Evolutionary conservation across 805 yeast genomes (phyloP).

Genomic region (Candida glaebosa): DNA sequence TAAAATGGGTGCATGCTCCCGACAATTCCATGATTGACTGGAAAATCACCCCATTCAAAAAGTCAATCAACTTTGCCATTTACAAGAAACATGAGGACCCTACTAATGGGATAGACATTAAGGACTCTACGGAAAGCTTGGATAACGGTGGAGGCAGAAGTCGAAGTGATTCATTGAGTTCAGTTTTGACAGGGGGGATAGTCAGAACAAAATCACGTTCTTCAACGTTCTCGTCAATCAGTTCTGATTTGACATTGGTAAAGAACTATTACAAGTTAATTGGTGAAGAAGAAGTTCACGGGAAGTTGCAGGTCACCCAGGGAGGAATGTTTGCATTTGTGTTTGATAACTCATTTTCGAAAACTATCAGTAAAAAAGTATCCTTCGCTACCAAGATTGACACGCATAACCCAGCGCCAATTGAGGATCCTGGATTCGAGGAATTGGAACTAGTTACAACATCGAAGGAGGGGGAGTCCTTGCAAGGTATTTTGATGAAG

Average conservation of each 20-base stretch:
- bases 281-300: slow-evolving; percentile 61
- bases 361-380: slow-evolving; percentile 77
- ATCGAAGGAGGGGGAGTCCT: slow-evolving; percentile 62
- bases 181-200: slow-evolving; percentile 32
- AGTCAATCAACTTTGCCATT: slow-evolving; percentile 39
- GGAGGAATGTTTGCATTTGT: slow-evolving; percentile 84
- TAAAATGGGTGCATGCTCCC: slow-evolving; percentile 85
- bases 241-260: slow-evolving; percentile 44
- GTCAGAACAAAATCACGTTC: slow-evolving; percentile 34
- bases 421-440: slow-evolving; percentile 1
- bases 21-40: slow-evolving; percentile 65
- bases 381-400: slow-evolving; percentile 48
- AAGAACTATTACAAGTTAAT: slow-evolving; percentile 52
- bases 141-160: background rate
- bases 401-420: slow-evolving; percentile 3
- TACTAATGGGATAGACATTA: slow-evolving; percentile 3
- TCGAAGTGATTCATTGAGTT: slow-evolving; percentile 28
- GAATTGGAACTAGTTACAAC: slow-evolving; percentile 16
- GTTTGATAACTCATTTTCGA: slow-evolving; percentile 88
- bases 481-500: slow-evolving; percentile 78
- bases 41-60: slow-evolving; percentile 72
- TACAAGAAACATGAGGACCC: slow-evolving; percentile 30
- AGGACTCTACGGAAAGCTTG: slow-evolving; percentile 1
- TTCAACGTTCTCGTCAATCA: slow-evolving; percentile 36
- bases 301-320: slow-evolving; percentile 51